Evolutionary conservation across 2,329 filamentous ascomycete species (phyloP).

Genomic region (Alternaria arbusti): DNA sequence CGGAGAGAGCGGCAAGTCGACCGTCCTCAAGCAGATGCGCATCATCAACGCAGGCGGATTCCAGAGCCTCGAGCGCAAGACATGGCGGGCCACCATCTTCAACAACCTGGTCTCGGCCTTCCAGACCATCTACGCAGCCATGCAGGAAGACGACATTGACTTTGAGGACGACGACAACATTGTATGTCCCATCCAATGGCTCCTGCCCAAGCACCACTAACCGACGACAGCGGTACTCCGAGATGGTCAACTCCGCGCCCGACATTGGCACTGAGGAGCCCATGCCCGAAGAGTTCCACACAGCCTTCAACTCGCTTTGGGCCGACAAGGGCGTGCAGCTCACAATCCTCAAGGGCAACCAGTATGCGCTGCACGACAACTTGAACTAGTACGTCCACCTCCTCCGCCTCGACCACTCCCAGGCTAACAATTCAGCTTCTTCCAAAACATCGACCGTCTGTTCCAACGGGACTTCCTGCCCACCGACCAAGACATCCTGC

Average conservation of each 20-base stretch:
- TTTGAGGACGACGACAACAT: constrained; percentile 82
- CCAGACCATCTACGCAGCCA: constrained; percentile 87
- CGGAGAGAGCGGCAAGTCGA: constrained; percentile 95
- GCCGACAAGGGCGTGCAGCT: constrained; percentile 79
- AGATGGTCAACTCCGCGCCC: constrained; percentile 76
- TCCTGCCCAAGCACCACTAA: constrained; percentile 2
- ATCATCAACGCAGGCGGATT: constrained; percentile 95
- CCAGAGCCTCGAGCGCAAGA: constrained; percentile 84
- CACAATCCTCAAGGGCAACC: constrained; percentile 92
- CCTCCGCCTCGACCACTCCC: not conserved
- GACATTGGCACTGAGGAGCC: constrained; percentile 84
- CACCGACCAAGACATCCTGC: constrained; percentile 91
- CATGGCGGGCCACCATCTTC: constrained; percentile 95
- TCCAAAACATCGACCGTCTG: constrained; percentile 69
- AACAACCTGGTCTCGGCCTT: constrained; percentile 93
- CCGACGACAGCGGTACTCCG: constrained; percentile 71
- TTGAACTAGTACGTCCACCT: constrained; percentile 77
- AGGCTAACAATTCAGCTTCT: constrained; percentile 69
- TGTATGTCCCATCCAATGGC: constrained; percentile 57
- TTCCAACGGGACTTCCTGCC: constrained; percentile 78
- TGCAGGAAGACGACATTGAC: constrained; percentile 80
- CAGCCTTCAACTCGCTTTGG: constrained; percentile 87
- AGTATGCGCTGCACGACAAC: constrained; percentile 96
- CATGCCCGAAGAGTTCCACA: constrained; percentile 77
- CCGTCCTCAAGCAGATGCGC: constrained; percentile 98